Conservation (phyloP, 352 stramenopile species). For the Elongisporangium anandrum region DNA sequence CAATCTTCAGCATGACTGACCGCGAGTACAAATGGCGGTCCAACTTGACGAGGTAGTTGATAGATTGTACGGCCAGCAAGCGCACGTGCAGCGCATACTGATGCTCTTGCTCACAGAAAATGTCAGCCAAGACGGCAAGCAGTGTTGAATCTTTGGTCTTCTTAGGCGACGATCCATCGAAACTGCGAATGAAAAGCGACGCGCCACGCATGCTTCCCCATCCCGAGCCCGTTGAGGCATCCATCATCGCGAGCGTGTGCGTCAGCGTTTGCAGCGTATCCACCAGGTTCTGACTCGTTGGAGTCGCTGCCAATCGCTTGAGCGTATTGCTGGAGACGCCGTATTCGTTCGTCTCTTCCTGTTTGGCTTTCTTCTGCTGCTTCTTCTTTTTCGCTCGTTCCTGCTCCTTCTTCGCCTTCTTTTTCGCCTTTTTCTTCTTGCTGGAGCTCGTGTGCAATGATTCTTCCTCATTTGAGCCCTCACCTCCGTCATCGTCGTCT, state of each 20-base stretch:
- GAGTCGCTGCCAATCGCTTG: slow-evolving; percentile 44
- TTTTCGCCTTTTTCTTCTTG: slow-evolving; percentile 16
- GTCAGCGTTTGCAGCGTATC: slow-evolving; percentile 76
- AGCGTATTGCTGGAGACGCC: slow-evolving; percentile 64
- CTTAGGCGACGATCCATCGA: slow-evolving; percentile 29
- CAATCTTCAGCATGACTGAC: slow-evolving; percentile 35
- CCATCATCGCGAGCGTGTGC: slow-evolving; percentile 82
- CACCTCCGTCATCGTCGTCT: slow-evolving; percentile 13
- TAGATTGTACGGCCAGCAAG: slow-evolving; percentile 67
- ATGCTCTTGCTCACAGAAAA: slow-evolving; percentile 37
- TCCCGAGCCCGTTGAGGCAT: slow-evolving; percentile 71
- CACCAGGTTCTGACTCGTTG: slow-evolving; percentile 40
- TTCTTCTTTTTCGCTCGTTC: slow-evolving; percentile 32
- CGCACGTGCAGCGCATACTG: slow-evolving; percentile 43
- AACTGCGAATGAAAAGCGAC: slow-evolving; percentile 54
- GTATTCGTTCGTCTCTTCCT: slow-evolving; percentile 47
- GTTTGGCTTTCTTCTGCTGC: slow-evolving; percentile 30
- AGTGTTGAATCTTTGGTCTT: slow-evolving; percentile 58
- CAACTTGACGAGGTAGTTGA: slow-evolving; percentile 87
- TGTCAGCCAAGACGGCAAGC: slow-evolving; percentile 37
- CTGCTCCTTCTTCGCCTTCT: slow-evolving; percentile 20
- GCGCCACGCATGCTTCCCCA: slow-evolving; percentile 49
- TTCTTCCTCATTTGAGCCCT: slow-evolving; percentile 19
- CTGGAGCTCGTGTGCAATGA: not conserved
- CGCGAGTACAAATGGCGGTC: slow-evolving; percentile 57